A percentile compares a stretch with the other conserved stretches of the same genome.
phyloP scores from a whole-genome alignment of 1,284 basidiomycete genomes.

The Cystobasidium pallidum region DNA sequence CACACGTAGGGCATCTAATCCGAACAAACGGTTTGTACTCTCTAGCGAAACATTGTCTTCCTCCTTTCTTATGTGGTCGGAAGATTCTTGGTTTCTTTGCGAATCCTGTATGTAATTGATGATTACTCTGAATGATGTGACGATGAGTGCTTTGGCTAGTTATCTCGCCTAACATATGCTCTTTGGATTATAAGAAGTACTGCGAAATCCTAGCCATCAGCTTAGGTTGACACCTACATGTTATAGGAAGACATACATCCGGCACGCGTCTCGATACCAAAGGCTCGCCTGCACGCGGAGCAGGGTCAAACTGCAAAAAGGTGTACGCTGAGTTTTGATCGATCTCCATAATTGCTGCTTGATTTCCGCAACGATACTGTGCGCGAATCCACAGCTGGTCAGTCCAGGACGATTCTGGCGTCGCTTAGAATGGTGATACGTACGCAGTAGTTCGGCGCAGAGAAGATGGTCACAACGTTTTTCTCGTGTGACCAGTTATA shows the following conservation, averaged over 20 bases:
- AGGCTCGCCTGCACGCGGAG: slow-evolving; percentile 95
- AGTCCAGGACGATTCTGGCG: neutral
- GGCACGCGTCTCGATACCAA: slow-evolving; percentile 97
- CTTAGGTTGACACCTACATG: neutral
- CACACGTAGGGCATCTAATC: no score
- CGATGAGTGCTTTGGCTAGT: slow-evolving; percentile 4
- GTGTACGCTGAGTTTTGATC: slow-evolving; percentile 76
- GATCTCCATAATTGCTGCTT: slow-evolving; percentile 99
- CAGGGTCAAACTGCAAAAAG: slow-evolving; percentile 96
- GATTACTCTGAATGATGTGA: neutral
- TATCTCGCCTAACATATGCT: neutral
- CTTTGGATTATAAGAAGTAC: slow-evolving; percentile 44
- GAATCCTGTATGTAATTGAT: neutral
- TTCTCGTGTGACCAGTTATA: slow-evolving; percentile 97
- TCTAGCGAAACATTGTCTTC: neutral
- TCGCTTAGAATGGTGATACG: no score
- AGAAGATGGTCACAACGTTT: slow-evolving; percentile 99
- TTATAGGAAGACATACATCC: slow-evolving; percentile 68
- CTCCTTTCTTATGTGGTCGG: neutral
- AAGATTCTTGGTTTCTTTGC: slow-evolving; percentile 5
- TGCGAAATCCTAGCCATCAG: slow-evolving; percentile 13
- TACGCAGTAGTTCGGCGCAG: slow-evolving; percentile 82
- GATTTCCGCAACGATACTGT: slow-evolving; percentile 89
- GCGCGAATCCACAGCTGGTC: neutral
- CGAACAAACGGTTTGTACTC: neutral